Evolutionary conservation across 2,329 filamentous ascomycete species (phyloP), one percentile per base, ranked within the genome.

Genomic region (Chaetomiaceae sp.): DNA sequence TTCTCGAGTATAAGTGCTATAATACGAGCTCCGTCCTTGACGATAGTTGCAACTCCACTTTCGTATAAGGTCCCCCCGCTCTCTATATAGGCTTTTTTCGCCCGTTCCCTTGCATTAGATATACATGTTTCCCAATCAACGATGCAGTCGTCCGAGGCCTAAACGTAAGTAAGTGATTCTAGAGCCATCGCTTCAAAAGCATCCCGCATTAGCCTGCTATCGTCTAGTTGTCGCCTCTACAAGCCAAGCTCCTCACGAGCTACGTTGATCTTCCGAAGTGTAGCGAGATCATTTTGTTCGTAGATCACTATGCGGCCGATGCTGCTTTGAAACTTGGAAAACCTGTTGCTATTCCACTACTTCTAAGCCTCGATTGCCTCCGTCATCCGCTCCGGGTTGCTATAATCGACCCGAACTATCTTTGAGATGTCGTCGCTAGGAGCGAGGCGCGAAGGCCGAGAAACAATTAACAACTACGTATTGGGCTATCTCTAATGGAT

Each of bases 71-170:
- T 47, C 25, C 45, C 45, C 3, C 23, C 15, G 20, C 22, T 47
- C 3, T 47, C 11, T 6, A 9, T 17, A 5, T 34, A 47, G 8
- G 23, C 19, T 17, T 47, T n/a, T 33, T 47, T 47, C 19, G 44
- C 44, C 20, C 33, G 44, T 22, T 14, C 31, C 25, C 33, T 38
- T 3, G 31, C 31, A 5, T 25, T 33, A 1, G 25, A 25, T 22
- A 47, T 38, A 11, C 44, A 47, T 25, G 44, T n/a, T 38, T 38
- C 33, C 44, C 44, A 47, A 19, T 47, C 33, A 27, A 47, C 31
- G 22, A 47, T 38, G 15, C 20, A 27, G 25, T 47, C 44, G 33
- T 47, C 44, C 44, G 14, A 4, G 14, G 31, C 33, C 7, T 6
- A 38, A 27, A 47, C n/a, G 33, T 25, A 47, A 17, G 33, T 47